These are phyloP conservation scores for Pterulicium gracile DNA, from an alignment of 1,284 basidiomycete genomes.

Conservation along the genomic window DNA sequence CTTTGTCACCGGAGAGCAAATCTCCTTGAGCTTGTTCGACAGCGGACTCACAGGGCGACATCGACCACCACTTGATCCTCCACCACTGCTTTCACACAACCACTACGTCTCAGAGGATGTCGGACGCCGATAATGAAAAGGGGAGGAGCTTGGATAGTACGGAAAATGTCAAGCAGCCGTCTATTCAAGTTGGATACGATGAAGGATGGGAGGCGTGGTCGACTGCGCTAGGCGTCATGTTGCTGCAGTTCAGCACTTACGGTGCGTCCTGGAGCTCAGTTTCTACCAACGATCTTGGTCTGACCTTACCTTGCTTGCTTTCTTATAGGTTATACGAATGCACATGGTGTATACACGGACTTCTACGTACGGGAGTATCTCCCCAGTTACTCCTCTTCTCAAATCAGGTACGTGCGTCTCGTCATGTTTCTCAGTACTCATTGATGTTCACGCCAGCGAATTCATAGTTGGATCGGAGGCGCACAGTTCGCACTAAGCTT, in stretches of 20 bases:
- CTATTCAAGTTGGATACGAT: too few relatives aligned
- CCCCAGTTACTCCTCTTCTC: slow-evolving; percentile 3
- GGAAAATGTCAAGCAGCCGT: too few relatives aligned
- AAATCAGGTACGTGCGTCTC: neutral
- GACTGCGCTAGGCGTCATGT: neutral
- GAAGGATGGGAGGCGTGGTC: neutral
- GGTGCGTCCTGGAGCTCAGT: neutral
- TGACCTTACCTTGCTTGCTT: too few relatives aligned
- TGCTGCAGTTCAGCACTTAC: neutral
- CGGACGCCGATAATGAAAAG: too few relatives aligned
- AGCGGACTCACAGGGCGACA: too few relatives aligned
- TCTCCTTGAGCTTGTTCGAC: too few relatives aligned
- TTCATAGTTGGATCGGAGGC: slow-evolving; percentile 1
- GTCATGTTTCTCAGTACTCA: neutral
- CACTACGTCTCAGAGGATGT: too few relatives aligned
- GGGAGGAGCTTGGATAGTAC: too few relatives aligned
- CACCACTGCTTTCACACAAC: too few relatives aligned
- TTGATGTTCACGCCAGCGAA: neutral
- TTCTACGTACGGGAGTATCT: slow-evolving; percentile 11
- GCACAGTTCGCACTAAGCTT: slow-evolving; percentile 1
- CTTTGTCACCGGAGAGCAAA: too few relatives aligned
- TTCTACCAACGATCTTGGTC: too few relatives aligned
- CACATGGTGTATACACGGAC: slow-evolving; percentile 6
- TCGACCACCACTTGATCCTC: too few relatives aligned
- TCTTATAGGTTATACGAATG: neutral